These are phyloP conservation scores for Carex myosuroides DNA, from an alignment of 176 grass and related monocot genomes.

Conservation along the genomic window DNA sequence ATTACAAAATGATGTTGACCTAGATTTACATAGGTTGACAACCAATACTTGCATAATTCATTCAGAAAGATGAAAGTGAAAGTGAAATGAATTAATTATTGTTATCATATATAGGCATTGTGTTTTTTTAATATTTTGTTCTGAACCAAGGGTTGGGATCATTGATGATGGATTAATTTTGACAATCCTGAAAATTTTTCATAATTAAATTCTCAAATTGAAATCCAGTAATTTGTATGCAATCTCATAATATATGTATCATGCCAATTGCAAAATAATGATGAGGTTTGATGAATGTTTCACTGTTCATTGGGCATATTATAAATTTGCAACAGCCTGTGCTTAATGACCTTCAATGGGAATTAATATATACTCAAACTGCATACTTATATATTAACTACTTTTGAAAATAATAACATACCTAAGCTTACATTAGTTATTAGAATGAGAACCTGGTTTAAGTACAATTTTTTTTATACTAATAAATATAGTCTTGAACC, in stretches of 20 bases:
- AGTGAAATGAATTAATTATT: not conserved
- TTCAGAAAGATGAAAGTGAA: not conserved
- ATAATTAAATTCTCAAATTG: no score
- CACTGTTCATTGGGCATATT: no score
- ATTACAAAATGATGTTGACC: not conserved
- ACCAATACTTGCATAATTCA: not conserved
- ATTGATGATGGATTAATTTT: no score
- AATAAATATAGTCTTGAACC: not conserved
- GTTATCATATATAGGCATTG: not conserved
- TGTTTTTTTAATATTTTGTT: no score
- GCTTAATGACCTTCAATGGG: not conserved
- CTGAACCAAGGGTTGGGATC: no score
- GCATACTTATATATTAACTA: not conserved
- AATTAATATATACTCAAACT: not conserved
- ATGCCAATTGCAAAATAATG: no score
- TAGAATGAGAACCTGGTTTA: not conserved
- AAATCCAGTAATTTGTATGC: no score
- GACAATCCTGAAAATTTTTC: no score
- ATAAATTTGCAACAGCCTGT: not conserved
- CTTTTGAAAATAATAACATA: not conserved
- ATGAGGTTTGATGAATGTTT: no score
- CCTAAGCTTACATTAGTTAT: not conserved
- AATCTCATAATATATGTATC: no score
- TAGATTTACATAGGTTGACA: not conserved
- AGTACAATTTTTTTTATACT: not conserved